Evolutionary conservation across 495 filamentous ascomycete species (phyloP), one percentile per base, ranked within the genome.

Genomic region (Xylaria cubensis): DNA sequence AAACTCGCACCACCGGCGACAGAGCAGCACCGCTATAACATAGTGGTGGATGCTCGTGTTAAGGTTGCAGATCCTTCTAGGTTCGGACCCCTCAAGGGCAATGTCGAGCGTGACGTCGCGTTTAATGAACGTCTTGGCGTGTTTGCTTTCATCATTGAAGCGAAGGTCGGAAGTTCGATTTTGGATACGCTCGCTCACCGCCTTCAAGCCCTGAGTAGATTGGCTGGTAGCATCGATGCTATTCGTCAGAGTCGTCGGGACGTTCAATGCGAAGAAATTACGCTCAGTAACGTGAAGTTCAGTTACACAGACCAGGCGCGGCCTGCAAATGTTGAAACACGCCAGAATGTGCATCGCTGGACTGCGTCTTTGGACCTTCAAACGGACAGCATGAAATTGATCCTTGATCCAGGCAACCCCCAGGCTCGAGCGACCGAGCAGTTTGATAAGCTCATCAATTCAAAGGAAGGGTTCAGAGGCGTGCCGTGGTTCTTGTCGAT

Each of bases 401-500:
- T 75, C 15, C 83, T 98, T 29, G 87, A 91, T 26, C 76, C 77
- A 26, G 84, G 84, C 17, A 97, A 94, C 73, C 95, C 95, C 0
- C 94, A 97, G 77, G 84, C 91, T 56, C 88, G 92, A 19, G 90
- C 94, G 24, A 82, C 88, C 46, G 89, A 92, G 66, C 82, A 87
- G 39, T 83, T 98, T 15, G 87, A 86, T 8, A 82, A 82, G 21
- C 82, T 88, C 48, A 80, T 96, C 64, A 94, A 94, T 77, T 82
- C 79, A 15, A 67, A 74, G 0, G 73, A 74, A 21, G 74, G 74
- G 8, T 80, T 83, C 51, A 69, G 72, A 19, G 71, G 70, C 10
- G 68, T 87, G 0, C 84, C 84, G 15, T 72, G 72, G 26, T 85
- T 76, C 72, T 72, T 87, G 2, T 83, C 83, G 5, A 78, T 82